phyloP scores from a whole-genome alignment of 768 basidiomycete species.

The Phaeolepiota aurea region DNA sequence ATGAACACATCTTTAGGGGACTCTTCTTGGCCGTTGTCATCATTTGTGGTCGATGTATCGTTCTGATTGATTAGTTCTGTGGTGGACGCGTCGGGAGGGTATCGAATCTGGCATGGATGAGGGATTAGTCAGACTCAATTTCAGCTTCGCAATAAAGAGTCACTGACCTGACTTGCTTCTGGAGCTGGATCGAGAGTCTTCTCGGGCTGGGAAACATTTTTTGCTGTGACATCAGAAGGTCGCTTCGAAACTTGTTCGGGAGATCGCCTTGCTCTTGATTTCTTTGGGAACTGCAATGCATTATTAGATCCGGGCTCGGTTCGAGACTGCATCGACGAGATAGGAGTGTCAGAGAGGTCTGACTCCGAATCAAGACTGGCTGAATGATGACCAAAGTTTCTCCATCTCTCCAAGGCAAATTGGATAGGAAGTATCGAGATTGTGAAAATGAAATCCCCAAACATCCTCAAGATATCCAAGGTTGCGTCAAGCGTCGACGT shows the following conservation, averaged over 20 bases:
- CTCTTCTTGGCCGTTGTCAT: background rate
- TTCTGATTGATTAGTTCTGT: too few relatives aligned
- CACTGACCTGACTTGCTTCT: background rate
- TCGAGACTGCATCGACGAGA: background rate
- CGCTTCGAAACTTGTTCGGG: background rate
- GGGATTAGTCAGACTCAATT: background rate
- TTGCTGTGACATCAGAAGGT: background rate
- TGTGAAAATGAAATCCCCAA: constrained; percentile 55
- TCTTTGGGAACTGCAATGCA: background rate
- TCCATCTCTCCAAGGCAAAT: constrained; percentile 27
- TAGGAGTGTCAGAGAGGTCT: constrained; percentile 4
- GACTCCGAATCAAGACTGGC: constrained; percentile 12
- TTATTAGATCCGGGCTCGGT: background rate
- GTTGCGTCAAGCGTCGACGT: constrained; percentile 53
- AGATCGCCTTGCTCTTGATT: background rate
- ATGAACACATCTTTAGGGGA: constrained; percentile 6
- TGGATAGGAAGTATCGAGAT: constrained; percentile 30
- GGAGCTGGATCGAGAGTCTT: background rate
- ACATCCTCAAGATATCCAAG: constrained; percentile 50
- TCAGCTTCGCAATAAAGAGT: background rate
- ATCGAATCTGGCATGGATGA: background rate
- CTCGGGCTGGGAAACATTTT: background rate
- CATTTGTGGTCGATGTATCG: too few relatives aligned
- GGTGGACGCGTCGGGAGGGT: background rate
- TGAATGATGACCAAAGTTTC: constrained; percentile 12